These are phyloP conservation scores for Tetrahymena elliotti DNA, from an alignment of 73 alveolate genomes.

Conservation along the genomic window DNA sequence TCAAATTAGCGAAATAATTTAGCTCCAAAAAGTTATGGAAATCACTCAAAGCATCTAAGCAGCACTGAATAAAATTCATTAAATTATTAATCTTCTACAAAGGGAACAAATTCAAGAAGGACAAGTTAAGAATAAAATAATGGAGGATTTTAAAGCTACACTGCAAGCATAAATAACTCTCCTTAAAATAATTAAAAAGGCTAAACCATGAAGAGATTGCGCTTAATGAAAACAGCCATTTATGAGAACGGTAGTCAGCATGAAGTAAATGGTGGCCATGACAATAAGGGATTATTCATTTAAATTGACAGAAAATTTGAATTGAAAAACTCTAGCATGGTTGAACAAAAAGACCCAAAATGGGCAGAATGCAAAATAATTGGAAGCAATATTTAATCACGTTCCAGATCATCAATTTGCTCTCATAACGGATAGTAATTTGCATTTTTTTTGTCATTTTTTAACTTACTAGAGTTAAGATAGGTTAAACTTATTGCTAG, in stretches of 20 bases:
- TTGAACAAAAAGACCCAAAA: constrained; percentile 28
- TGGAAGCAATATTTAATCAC: constrained; percentile 23
- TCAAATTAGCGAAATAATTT: background rate
- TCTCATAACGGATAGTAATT: constrained; percentile 26
- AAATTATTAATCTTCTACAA: background rate
- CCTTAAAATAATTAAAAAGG: background rate
- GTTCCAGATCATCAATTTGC: constrained; percentile 8
- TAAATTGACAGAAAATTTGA: background rate
- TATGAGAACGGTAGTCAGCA: background rate
- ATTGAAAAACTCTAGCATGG: background rate
- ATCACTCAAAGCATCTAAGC: background rate
- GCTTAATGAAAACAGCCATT: background rate
- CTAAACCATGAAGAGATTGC: background rate
- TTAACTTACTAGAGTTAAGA: background rate
- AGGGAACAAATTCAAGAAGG: background rate
- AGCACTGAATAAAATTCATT: background rate
- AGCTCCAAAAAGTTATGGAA: background rate
- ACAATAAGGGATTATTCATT: background rate
- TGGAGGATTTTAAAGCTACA: background rate
- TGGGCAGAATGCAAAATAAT: constrained; percentile 34
- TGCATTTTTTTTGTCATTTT: background rate
- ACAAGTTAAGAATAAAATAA: background rate
- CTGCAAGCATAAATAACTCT: background rate
- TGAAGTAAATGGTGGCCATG: background rate
- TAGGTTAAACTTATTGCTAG: background rate